Percentiles rank a stretch among this genome's conserved stretches.
Evolutionary conservation across 441 rosid species (phyloP).

Genomic region (Breynia disticha): DNA sequence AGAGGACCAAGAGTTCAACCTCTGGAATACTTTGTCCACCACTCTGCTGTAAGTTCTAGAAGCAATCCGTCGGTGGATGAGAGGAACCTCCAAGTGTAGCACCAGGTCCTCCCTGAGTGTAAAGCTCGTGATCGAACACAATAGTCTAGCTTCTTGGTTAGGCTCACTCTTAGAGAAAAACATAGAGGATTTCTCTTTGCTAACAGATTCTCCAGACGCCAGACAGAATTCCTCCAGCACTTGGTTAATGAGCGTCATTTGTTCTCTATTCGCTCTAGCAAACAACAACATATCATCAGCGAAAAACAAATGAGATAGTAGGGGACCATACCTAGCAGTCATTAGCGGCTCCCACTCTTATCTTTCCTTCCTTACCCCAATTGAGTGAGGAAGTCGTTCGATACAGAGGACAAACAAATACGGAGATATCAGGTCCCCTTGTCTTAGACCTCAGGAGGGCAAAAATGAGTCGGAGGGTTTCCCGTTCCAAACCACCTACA

Average conservation of each 20-base stretch:
- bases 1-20: too few relatives aligned
- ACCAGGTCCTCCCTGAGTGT: too few relatives aligned
- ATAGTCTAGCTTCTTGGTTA: too few relatives aligned
- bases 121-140: too few relatives aligned
- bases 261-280: not conserved
- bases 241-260: not conserved
- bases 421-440: not conserved
- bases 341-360: not conserved
- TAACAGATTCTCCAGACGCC: too few relatives aligned
- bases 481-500: not conserved
- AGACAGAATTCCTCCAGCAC: not conserved
- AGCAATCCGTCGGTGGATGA: too few relatives aligned
- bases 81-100: too few relatives aligned
- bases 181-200: too few relatives aligned
- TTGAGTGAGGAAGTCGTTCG: not conserved
- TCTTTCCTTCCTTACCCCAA: not conserved
- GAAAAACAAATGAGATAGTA: not conserved
- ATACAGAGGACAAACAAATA: not conserved
- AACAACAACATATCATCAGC: not conserved
- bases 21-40: too few relatives aligned
- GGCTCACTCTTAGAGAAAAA: too few relatives aligned
- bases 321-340: not conserved
- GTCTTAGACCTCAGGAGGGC: not conserved
- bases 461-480: not conserved
- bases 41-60: too few relatives aligned